A percentile compares a stretch with the other conserved stretches of the same genome.
phyloP scores from a whole-genome alignment of 176 grass and related monocot species.

The Melocanna baccifera region DNA sequence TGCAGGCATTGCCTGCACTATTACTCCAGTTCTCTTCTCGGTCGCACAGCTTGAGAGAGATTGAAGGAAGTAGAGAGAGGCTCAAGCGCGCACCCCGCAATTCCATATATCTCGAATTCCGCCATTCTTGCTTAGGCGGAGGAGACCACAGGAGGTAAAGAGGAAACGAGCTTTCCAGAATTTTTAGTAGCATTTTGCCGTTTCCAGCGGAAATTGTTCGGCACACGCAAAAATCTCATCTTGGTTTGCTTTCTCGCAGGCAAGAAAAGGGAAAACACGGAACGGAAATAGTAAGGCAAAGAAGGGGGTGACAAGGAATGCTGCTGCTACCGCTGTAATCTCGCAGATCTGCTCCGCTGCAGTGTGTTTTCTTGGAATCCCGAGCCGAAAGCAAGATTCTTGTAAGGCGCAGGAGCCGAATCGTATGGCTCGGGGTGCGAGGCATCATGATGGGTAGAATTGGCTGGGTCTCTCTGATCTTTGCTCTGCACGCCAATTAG shows the following conservation, averaged over 20 bases:
- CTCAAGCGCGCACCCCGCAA: not conserved
- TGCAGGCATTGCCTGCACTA: slow-evolving; percentile 21
- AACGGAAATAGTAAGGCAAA: not conserved
- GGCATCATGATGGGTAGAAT: not conserved
- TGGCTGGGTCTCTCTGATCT: not conserved
- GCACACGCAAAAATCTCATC: not conserved
- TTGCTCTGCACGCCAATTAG: not conserved
- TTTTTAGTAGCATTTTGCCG: slow-evolving; percentile 12
- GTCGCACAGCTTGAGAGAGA: not conserved
- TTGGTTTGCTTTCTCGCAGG: not conserved
- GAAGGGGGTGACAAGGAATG: not conserved
- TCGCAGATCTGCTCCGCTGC: slow-evolving; percentile 33
- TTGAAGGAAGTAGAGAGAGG: not conserved
- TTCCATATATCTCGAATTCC: not conserved
- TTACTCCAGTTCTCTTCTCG: not conserved
- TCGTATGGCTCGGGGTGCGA: not conserved
- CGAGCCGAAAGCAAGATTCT: not conserved
- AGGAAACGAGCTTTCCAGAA: not conserved
- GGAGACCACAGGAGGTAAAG: not conserved
- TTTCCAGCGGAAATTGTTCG: not conserved
- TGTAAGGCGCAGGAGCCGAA: not conserved
- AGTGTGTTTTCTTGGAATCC: not conserved
- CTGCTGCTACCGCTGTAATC: not conserved
- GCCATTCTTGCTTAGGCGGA: not conserved
- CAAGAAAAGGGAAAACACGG: not conserved